Evolutionary conservation across 352 stramenopile species (phyloP).

Genomic region (Globisporangium nodosum): DNA sequence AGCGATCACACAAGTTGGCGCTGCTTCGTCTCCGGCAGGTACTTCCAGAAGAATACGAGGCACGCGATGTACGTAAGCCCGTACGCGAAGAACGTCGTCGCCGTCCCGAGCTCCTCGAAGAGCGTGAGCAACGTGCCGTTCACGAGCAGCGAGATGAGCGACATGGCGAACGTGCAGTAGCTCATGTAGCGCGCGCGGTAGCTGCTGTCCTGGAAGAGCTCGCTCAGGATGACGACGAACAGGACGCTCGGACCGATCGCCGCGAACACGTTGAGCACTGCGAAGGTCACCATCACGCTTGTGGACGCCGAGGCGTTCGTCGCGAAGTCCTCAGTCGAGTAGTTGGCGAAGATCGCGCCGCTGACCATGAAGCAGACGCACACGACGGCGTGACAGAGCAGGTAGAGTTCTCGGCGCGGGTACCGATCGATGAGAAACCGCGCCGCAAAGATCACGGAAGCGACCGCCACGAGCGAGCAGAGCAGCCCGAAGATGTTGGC

Average conservation of each 20-base stretch:
- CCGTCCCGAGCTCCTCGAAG: constrained; percentile 62
- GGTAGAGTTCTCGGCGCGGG: constrained; percentile 62
- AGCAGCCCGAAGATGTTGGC: constrained; percentile 76
- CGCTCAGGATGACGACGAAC: constrained; percentile 82
- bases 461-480: constrained; percentile 59
- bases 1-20: constrained; percentile 46
- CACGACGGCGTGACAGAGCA: constrained; percentile 66
- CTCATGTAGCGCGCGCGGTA: constrained; percentile 84
- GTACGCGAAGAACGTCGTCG: constrained; percentile 62
- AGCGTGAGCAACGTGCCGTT: constrained; percentile 78
- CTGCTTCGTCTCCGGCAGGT: constrained; percentile 77
- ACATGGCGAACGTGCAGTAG: constrained; percentile 88
- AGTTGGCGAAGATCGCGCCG: constrained; percentile 58
- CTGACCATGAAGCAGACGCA: constrained; percentile 63
- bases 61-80: constrained; percentile 64
- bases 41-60: constrained; percentile 58
- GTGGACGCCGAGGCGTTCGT: constrained; percentile 31
- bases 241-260: constrained; percentile 72
- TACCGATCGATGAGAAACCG: constrained; percentile 65
- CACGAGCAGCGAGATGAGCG: constrained; percentile 74
- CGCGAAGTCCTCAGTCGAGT: constrained; percentile 58
- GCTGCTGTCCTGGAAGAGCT: constrained; percentile 79
- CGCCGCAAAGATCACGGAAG: constrained; percentile 61
- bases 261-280: constrained; percentile 68
- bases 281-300: constrained; percentile 63